phyloP scores from a whole-genome alignment of 2,329 filamentous ascomycete genomes.

The Aspergillus arachidicola region DNA sequence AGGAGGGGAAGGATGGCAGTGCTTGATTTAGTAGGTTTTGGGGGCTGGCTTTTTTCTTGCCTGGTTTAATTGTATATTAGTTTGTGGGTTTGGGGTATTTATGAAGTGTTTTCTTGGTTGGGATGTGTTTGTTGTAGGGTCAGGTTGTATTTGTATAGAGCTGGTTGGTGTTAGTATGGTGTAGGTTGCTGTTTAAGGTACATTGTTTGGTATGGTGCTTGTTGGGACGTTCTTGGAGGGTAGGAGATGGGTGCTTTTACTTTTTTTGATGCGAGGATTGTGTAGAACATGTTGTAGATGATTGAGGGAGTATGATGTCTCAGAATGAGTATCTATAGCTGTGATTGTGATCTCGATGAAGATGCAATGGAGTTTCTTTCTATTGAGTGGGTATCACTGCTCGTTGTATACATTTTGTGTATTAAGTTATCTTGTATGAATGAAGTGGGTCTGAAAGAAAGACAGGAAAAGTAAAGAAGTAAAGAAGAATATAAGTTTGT shows the following conservation, averaged over 20 bases:
- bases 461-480: not conserved
- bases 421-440: not conserved
- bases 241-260: not conserved
- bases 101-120: not conserved
- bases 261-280: too few species aligned
- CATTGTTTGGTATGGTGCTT: not conserved
- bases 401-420: not conserved
- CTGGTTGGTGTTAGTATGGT: not conserved
- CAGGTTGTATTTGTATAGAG: not conserved
- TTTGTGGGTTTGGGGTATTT: not conserved
- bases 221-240: not conserved
- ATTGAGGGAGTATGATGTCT: not conserved
- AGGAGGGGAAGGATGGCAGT: not conserved
- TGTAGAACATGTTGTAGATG: not conserved
- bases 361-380: not conserved
- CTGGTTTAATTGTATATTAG: not conserved
- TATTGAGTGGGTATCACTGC: not conserved
- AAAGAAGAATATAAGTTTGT: not conserved
- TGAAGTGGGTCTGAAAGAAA: not conserved
- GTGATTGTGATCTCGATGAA: not conserved
- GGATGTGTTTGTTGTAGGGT: not conserved
- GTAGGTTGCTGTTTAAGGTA: not conserved
- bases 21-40: not conserved
- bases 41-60: not conserved
- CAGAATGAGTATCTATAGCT: not conserved